Evolutionary conservation across 2,329 filamentous ascomycete species (phyloP).

Genomic region (Stachybotrys elegans): DNA sequence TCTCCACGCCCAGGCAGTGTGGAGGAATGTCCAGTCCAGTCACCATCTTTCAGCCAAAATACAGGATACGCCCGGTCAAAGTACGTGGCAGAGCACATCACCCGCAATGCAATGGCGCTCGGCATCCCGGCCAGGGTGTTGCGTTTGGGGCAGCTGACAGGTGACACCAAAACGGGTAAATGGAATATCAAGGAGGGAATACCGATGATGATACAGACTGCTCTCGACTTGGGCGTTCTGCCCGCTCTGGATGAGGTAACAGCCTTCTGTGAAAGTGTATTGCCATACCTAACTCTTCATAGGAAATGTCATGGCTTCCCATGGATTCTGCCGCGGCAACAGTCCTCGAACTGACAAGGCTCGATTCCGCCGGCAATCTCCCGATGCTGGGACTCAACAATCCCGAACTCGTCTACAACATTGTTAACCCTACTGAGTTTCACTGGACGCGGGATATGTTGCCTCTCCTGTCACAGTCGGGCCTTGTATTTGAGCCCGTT

Average conservation of each 20-base stretch:
- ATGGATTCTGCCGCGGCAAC: not conserved
- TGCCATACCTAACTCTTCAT: not conserved
- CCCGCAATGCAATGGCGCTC: slow-evolving; percentile 23
- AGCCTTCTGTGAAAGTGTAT: slow-evolving; percentile 9
- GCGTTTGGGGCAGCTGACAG: slow-evolving; percentile 46
- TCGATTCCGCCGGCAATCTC: too few relatives aligned
- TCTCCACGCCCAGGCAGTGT: slow-evolving; percentile 28
- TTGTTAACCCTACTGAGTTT: not conserved
- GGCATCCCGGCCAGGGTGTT: slow-evolving; percentile 27
- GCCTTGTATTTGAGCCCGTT: not conserved
- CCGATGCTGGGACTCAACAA: too few relatives aligned
- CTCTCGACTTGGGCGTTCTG: slow-evolving; percentile 38
- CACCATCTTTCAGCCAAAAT: slow-evolving; percentile 29
- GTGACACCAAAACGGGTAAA: slow-evolving; percentile 38
- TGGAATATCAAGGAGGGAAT: slow-evolving; percentile 50
- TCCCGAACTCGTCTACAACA: not conserved
- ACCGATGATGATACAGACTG: slow-evolving; percentile 45
- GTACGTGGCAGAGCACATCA: slow-evolving; percentile 33
- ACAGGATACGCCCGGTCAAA: slow-evolving; percentile 40
- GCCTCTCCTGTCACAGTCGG: not conserved
- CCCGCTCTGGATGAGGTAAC: slow-evolving; percentile 37
- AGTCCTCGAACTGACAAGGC: not conserved
- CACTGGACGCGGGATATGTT: not conserved
- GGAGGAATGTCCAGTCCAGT: slow-evolving; percentile 26
- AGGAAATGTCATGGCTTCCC: not conserved